phyloP scores from a whole-genome alignment of 1,284 basidiomycete species.

The Mycosarcoma maydis region DNA sequence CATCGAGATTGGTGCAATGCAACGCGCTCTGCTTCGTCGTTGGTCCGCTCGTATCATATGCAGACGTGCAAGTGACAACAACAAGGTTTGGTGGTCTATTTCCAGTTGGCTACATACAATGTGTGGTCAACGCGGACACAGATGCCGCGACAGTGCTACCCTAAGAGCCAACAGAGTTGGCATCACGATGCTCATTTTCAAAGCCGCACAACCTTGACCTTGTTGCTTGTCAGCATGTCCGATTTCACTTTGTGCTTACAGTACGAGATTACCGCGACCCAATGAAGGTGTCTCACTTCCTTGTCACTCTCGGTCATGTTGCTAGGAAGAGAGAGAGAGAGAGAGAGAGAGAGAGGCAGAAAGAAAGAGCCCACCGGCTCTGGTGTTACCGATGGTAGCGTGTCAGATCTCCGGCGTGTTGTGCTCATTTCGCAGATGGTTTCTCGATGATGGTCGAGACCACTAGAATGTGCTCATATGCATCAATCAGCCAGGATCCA shows the following conservation, averaged over 20 bases:
- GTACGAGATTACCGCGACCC: neutral
- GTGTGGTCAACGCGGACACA: slow-evolving; percentile 16
- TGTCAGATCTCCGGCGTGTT: slow-evolving; percentile 10
- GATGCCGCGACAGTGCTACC: slow-evolving; percentile 1
- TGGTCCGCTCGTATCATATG: slow-evolving; percentile 5
- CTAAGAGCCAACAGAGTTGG: neutral
- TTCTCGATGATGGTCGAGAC: neutral
- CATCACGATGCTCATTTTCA: neutral
- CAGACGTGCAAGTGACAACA: slow-evolving; percentile 20
- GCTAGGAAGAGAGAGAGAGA: too few species aligned
- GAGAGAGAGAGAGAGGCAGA: too few species aligned
- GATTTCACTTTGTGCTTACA: too few species aligned
- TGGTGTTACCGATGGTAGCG: slow-evolving; percentile 3
- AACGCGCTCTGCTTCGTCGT: too few species aligned
- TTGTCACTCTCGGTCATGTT: neutral
- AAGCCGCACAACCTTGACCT: slow-evolving; percentile 16
- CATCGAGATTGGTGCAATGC: too few species aligned
- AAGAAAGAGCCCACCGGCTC: slow-evolving; percentile 12
- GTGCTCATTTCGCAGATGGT: neutral
- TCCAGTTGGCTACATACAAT: slow-evolving; percentile 5
- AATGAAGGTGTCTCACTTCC: neutral
- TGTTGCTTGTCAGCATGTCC: neutral
- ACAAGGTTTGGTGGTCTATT: slow-evolving; percentile 29
- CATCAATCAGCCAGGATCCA: neutral
- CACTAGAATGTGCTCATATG: neutral